A percentile compares a stretch with the other conserved stretches of the same genome.
Evolutionary conservation across 2,329 filamentous ascomycete species (phyloP).

Genomic region (Fusarium brachygibbosum): DNA sequence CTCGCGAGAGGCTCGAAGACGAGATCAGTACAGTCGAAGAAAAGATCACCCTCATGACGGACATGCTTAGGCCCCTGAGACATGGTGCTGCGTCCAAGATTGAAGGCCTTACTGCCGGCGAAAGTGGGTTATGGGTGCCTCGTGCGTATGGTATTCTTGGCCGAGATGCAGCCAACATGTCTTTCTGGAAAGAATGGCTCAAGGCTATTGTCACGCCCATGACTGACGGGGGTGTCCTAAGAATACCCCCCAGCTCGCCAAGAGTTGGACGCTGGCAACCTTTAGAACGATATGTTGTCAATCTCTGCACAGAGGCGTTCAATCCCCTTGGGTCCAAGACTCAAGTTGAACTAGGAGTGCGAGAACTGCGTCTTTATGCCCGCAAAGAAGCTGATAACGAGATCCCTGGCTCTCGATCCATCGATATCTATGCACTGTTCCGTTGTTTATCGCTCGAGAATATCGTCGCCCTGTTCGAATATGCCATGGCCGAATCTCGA

Average conservation of each 20-base stretch:
- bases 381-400: slow-evolving; percentile 94
- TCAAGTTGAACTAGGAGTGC: slow-evolving; percentile 90
- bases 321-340: slow-evolving; percentile 94
- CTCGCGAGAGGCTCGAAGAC: slow-evolving; percentile 88
- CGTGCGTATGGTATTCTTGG: slow-evolving; percentile 94
- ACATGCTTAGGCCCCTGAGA: slow-evolving; percentile 90
- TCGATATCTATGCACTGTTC: slow-evolving; percentile 94
- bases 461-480: slow-evolving; percentile 92
- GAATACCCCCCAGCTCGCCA: slow-evolving; percentile 89
- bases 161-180: slow-evolving; percentile 82
- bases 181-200: slow-evolving; percentile 99
- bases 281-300: slow-evolving; percentile 95
- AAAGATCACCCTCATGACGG: slow-evolving; percentile 96
- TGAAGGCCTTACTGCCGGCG: slow-evolving; percentile 93
- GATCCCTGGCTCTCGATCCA: slow-evolving; percentile 89
- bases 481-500: slow-evolving; percentile 89
- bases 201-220: slow-evolving; percentile 94
- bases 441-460: slow-evolving; percentile 90
- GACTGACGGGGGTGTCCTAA: slow-evolving; percentile 86
- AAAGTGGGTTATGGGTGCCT: slow-evolving; percentile 96
- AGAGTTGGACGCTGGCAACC: slow-evolving; percentile 96
- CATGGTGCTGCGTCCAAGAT: slow-evolving; percentile 98
- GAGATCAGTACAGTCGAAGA: slow-evolving; percentile 96
- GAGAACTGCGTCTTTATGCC: slow-evolving; percentile 91
- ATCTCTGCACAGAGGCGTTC: slow-evolving; percentile 94